Percentiles rank a stretch among this genome's conserved stretches.
Conservation (phyloP, 2,329 filamentous ascomycete genomes). For the Fusarium cyanostomum region DNA sequence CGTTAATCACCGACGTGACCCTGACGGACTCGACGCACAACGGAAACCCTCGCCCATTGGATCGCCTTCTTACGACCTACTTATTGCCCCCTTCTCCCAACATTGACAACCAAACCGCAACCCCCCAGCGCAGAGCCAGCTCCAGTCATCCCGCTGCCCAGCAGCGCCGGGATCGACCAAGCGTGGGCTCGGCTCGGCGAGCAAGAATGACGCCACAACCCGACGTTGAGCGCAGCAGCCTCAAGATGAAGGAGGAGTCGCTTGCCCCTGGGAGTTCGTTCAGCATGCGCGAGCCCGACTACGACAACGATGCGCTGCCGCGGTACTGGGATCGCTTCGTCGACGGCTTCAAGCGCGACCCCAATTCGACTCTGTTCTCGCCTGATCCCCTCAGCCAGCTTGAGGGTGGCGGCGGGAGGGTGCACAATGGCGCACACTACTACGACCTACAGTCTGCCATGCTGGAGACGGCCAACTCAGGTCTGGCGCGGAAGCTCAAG, state of each 20-base stretch:
- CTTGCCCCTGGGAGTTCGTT: constrained; percentile 59
- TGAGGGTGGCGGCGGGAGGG: constrained; percentile 40
- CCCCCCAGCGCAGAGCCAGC: constrained; percentile 27
- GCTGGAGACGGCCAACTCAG: constrained; percentile 78
- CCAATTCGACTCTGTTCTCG: constrained; percentile 59
- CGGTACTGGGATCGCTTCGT: constrained; percentile 57
- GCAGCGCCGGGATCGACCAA: constrained; percentile 25
- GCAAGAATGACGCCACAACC: constrained; percentile 53
- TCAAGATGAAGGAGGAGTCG: constrained; percentile 68
- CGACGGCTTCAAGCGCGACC: constrained; percentile 72
- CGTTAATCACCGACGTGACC: constrained; percentile 13
- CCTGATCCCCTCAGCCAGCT: constrained; percentile 52
- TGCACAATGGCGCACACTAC: constrained; percentile 57
- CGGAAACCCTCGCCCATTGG: constrained; percentile 13
- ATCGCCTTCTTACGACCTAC: constrained; percentile 29
- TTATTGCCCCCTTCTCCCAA: constrained; percentile 24
- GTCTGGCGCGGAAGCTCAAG: constrained; percentile 81
- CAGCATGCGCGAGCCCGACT: constrained; percentile 61
- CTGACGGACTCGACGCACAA: constrained; percentile 31
- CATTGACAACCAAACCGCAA: constrained; percentile 11
- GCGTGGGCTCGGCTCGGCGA: constrained; percentile 42
- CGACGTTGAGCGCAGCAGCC: constrained; percentile 65
- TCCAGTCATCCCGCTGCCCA: constrained; percentile 25
- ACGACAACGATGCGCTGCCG: constrained; percentile 50
- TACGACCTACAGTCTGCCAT: constrained; percentile 68